These are phyloP conservation scores for Flaveria bidentis DNA, from an alignment of 129 eudicot genomes.

Conservation along the genomic window DNA sequence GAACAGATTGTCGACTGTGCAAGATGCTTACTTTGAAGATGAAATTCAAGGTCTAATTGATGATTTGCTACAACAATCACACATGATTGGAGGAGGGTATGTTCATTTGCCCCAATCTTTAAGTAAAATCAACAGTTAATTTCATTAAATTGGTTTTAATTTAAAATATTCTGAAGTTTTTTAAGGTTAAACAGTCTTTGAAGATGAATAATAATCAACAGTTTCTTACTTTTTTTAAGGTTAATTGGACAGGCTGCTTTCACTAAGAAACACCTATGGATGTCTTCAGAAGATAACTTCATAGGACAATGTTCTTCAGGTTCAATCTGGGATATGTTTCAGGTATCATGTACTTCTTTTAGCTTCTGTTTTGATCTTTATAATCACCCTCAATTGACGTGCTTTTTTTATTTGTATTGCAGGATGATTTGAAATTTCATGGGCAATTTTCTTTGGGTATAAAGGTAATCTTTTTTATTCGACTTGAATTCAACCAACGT, in stretches of 20 bases:
- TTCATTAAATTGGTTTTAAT: slow-evolving; percentile 15
- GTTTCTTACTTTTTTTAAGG: slow-evolving; percentile 40
- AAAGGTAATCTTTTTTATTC: slow-evolving; percentile 54
- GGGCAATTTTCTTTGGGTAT: slow-evolving; percentile 74
- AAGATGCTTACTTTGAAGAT: slow-evolving; percentile 76
- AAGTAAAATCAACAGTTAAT: background rate
- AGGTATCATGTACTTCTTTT: slow-evolving; percentile 38
- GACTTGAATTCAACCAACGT: slow-evolving; percentile 6
- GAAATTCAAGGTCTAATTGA: slow-evolving; percentile 52
- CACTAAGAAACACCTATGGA: slow-evolving; percentile 69
- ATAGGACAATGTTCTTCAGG: slow-evolving; percentile 38
- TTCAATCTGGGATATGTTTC: slow-evolving; percentile 46
- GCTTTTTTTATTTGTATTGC: slow-evolving; percentile 8
- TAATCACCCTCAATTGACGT: background rate
- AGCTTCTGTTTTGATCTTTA: background rate
- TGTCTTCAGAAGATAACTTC: slow-evolving; percentile 50
- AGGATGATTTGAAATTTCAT: slow-evolving; percentile 58
- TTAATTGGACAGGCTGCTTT: slow-evolving; percentile 77
- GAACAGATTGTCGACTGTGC: slow-evolving; percentile 66
- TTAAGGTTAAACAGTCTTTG: background rate
- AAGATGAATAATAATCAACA: slow-evolving; percentile 20
- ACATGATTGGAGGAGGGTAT: slow-evolving; percentile 86
- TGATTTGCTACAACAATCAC: slow-evolving; percentile 68
- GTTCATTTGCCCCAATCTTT: slow-evolving; percentile 28
- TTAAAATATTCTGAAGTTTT: background rate